phyloP scores from a whole-genome alignment of 1,284 basidiomycete genomes.

The Agroathelia rolfsii region DNA sequence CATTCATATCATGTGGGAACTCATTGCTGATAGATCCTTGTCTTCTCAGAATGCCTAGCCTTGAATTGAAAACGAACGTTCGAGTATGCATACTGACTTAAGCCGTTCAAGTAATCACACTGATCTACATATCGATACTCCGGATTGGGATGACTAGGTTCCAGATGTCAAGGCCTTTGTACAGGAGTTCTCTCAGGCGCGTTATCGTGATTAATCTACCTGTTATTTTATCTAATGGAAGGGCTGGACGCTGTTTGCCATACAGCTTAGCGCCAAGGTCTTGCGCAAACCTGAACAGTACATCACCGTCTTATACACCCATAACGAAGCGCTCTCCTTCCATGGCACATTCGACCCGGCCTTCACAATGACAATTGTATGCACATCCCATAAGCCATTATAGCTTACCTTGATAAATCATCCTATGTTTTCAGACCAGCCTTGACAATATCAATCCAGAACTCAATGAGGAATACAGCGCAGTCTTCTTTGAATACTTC shows the following conservation, averaged over 20 bases:
- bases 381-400: constrained; percentile 14
- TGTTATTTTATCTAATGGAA: neutral
- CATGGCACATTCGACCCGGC: constrained; percentile 54
- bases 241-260: neutral
- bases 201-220: constrained; percentile 6
- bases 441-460: constrained; percentile 44
- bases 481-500: constrained; percentile 43
- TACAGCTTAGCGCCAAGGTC: constrained; percentile 36
- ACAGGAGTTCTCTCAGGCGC: constrained; percentile 52
- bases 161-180: constrained; percentile 42
- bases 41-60: no score
- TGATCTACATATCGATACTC: no score
- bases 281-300: constrained; percentile 44
- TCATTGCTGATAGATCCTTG: no score
- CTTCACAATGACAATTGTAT: constrained; percentile 43
- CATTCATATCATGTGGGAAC: no score
- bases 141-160: constrained; percentile 31
- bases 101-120: no score
- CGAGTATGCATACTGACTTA: no score
- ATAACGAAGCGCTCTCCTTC: constrained; percentile 51
- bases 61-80: no score
- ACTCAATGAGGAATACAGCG: constrained; percentile 42
- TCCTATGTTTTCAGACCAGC: constrained; percentile 29
- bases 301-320: constrained; percentile 40
- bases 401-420: constrained; percentile 4